Percentiles rank a stretch among this genome's conserved stretches.
These are phyloP conservation scores for Coprinopsis strossmayeri DNA, from an alignment of 768 basidiomycete species.

Conservation along the genomic window DNA sequence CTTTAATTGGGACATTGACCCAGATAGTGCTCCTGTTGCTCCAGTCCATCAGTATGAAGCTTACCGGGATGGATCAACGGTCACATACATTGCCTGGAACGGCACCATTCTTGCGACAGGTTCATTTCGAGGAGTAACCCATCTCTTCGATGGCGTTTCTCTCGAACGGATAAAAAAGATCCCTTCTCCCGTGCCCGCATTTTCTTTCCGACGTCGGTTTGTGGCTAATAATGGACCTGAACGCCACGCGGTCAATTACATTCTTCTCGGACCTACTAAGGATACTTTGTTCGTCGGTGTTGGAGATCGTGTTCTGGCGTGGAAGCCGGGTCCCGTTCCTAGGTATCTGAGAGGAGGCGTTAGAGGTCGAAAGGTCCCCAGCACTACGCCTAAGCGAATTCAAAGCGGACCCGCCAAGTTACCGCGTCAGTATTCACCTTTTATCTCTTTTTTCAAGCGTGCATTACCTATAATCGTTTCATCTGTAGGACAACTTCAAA, in stretches of 20 bases:
- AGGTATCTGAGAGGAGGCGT: constrained; percentile 26
- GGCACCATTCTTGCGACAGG: constrained; percentile 58
- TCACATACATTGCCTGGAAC: constrained; percentile 62
- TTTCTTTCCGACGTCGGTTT: constrained; percentile 19
- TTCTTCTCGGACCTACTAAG: constrained; percentile 45
- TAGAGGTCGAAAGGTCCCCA: constrained; percentile 1
- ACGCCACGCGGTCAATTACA: constrained; percentile 45
- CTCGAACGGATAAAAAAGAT: constrained; percentile 53
- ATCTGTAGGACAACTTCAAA: constrained; percentile 52
- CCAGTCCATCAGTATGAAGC: constrained; percentile 53
- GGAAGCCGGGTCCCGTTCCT: constrained; percentile 50
- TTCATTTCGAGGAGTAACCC: constrained; percentile 51
- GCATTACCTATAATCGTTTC: constrained; percentile 7
- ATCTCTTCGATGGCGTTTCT: constrained; percentile 62
- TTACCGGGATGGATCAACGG: constrained; percentile 48
- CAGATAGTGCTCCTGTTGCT: constrained; percentile 11
- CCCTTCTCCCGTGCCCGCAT: constrained; percentile 35
- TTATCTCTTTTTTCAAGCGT: constrained; percentile 1
- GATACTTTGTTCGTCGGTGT: constrained; percentile 54
- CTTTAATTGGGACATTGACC: constrained; percentile 41
- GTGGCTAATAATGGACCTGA: constrained; percentile 17
- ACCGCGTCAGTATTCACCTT: constrained; percentile 40
- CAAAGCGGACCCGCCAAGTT: constrained; percentile 29
- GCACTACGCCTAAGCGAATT: background rate
- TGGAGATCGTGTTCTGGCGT: constrained; percentile 58